Evolutionary conservation across 2,329 filamentous ascomycete genomes (phyloP).

Genomic region (Chaetomiaceae sp.): DNA sequence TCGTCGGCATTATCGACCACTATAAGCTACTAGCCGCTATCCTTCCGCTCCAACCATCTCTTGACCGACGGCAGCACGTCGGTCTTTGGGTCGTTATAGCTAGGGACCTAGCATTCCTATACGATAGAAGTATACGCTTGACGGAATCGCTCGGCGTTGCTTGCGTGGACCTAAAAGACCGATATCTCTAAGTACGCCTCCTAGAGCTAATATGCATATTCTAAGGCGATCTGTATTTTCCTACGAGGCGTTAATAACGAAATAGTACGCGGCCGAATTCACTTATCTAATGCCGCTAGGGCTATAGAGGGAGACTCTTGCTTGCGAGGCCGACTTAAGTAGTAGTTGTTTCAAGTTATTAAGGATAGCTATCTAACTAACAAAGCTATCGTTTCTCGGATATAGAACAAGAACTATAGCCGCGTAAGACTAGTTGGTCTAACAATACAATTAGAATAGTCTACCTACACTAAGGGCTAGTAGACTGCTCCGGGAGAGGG

Average conservation of each 20-base stretch:
- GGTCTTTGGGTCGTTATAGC: conserved; percentile 21
- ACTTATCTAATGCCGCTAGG: too few relatives aligned
- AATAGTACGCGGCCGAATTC: too few relatives aligned
- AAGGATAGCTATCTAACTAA: too few relatives aligned
- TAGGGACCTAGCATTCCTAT: conserved; percentile 25
- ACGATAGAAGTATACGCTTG: conserved; percentile 29
- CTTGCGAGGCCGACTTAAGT: too few relatives aligned
- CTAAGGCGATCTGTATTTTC: too few relatives aligned
- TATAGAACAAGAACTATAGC: too few relatives aligned
- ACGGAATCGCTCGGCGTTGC: conserved; percentile 30
- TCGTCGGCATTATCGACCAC: conserved; percentile 22
- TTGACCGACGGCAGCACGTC: conserved; percentile 28
- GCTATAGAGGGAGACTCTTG: too few relatives aligned
- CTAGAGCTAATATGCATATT: neutral
- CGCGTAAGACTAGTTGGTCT: too few relatives aligned
- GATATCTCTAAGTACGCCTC: conserved; percentile 24
- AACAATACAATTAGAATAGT: conserved; percentile 14
- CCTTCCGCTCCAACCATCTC: conserved; percentile 28
- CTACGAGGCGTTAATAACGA: too few relatives aligned
- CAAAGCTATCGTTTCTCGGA: too few relatives aligned
- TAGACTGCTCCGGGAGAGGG: too few relatives aligned
- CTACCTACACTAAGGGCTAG: conserved; percentile 23
- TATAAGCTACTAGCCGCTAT: conserved; percentile 17
- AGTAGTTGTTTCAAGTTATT: too few relatives aligned
- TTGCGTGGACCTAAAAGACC: conserved; percentile 35